phyloP scores from a whole-genome alignment of 169 alveolate species.

The Perkinsus chesapeaki region DNA sequence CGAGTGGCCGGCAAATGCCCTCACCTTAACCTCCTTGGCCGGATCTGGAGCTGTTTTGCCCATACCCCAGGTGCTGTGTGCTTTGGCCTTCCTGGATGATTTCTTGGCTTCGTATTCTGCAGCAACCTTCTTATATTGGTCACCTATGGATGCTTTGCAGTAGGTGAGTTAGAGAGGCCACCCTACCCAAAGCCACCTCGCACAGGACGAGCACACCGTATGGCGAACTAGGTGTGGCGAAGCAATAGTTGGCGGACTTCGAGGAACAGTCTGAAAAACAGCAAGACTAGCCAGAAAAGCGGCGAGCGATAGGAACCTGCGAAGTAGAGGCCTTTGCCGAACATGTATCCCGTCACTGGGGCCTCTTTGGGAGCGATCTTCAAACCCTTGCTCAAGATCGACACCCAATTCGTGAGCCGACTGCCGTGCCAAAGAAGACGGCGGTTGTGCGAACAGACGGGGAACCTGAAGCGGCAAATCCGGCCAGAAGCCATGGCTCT shows the following conservation, averaged over 20 bases:
- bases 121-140: not conserved
- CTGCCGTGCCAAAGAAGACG: conserved; percentile 65
- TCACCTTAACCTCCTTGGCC: not conserved
- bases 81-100: not conserved
- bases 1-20: not conserved
- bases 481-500: not conserved
- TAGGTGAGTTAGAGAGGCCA: not conserved
- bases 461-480: not conserved
- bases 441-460: conserved; percentile 28
- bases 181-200: conserved; percentile 64
- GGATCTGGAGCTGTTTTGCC: not conserved
- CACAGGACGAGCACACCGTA: conserved; percentile 53
- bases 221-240: conserved; percentile 27
- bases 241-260: conserved; percentile 53
- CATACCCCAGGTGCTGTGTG: conserved; percentile 1
- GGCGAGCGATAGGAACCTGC: conserved; percentile 19
- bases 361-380: conserved; percentile 74
- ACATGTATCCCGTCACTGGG: conserved; percentile 64
- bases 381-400: conserved; percentile 59
- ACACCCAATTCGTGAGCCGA: conserved; percentile 49
- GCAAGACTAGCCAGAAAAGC: not conserved
- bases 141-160: not conserved
- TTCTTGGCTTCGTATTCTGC: not conserved
- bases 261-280: conserved; percentile 39
- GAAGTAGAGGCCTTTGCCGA: conserved; percentile 67